phyloP scores from a whole-genome alignment of 345 rosid genomes.

The Erodium maritimum region DNA sequence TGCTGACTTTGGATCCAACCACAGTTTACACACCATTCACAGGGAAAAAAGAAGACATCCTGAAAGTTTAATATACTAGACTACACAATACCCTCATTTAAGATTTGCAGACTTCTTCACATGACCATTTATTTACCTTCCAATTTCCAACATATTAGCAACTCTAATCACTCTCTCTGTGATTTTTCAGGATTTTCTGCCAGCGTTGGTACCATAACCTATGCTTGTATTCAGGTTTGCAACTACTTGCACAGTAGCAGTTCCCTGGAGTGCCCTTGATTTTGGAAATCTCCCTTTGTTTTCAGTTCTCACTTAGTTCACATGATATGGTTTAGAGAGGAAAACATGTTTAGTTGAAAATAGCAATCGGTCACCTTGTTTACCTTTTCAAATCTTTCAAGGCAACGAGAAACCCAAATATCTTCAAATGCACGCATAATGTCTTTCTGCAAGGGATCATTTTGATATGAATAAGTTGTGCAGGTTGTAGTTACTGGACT shows the following conservation, averaged over 20 bases:
- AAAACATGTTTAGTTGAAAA: background rate
- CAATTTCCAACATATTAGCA: background rate
- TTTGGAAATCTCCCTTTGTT: background rate
- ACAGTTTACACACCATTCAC: too few species aligned
- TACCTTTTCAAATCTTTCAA: background rate
- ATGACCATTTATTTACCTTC: background rate
- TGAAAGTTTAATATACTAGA: too few species aligned
- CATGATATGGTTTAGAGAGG: background rate
- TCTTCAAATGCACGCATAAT: background rate
- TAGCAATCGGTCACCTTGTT: background rate
- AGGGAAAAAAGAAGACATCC: too few species aligned
- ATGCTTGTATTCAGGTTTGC: slow-evolving; percentile 78
- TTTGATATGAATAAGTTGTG: slow-evolving; percentile 3
- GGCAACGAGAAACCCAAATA: background rate
- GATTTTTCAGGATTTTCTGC: slow-evolving; percentile 50
- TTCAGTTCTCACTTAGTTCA: background rate
- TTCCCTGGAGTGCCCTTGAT: background rate
- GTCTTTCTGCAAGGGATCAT: background rate
- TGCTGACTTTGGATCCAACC: too few species aligned
- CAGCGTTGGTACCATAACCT: slow-evolving; percentile 54
- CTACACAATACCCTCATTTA: background rate
- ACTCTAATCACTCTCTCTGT: background rate
- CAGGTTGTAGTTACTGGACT: slow-evolving; percentile 74
- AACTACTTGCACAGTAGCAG: slow-evolving; percentile 1
- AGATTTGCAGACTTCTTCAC: background rate